Evolutionary conservation across 1,284 basidiomycete genomes (phyloP), one percentile per base, ranked within the genome.

Genomic region (Malassezia dermatis): DNA sequence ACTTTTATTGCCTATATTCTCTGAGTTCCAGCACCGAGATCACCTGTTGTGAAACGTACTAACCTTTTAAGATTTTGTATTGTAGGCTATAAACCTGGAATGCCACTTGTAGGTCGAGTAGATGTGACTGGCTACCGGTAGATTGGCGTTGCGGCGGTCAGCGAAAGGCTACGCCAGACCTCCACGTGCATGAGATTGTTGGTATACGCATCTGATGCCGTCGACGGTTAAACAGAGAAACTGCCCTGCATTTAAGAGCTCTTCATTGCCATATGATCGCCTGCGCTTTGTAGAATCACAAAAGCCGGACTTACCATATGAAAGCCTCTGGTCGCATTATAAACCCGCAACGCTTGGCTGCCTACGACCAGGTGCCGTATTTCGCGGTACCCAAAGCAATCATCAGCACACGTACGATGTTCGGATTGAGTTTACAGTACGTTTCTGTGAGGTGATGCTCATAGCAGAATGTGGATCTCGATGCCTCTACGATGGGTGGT

Each of bases 371-470:
- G 71, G 70, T 7, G 66, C 71, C 0, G 53, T 57, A 3, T 73
- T 71, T 53, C 53, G 63, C 21, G 71, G 70, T 24, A 66, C 66
- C 28, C 69, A 73, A 42, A 66, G 60, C 31, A 66, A 63, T 10
- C 68, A 65, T 5, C 51, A 60, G n/a, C 67, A 64, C 39, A 65
- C 59, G 47, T 72, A 73, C 51, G 63, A 69, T 23, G 71, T 73
- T 27, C 62, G 61, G 2, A 70, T 71, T 8, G 59, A 64, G 28
- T 65, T 72, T 17, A 62, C 71, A 41, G 54, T 56, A 50, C 23
- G 46, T 54, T 2, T 10, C 7, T 13, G 4, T n/a, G 23, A n/a
- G 8, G 11, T 1, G 12, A 10, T 1, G 8, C 43, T 27, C 3
- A 44, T 19, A 3, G 4, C 23, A 55, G 44, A 66, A 72, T 39